Evolutionary conservation across 345 rosid species (phyloP), one percentile per base, ranked within the genome.

Genomic region (Erucastrum elatum): DNA sequence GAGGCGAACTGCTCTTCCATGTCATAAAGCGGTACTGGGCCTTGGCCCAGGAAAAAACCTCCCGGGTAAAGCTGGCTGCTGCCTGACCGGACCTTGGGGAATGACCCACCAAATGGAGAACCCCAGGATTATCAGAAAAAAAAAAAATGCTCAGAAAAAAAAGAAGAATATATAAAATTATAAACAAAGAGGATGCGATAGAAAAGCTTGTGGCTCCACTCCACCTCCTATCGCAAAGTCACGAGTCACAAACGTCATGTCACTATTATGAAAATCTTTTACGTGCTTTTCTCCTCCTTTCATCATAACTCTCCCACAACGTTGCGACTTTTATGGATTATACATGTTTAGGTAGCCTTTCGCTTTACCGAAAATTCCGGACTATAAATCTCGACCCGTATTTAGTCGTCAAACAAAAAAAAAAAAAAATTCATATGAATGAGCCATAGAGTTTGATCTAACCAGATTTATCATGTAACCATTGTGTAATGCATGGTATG

Each of bases 121-220:
- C 21, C 21, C 21, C 21, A 21, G 21, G 21, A 21, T 21, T 21
- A 21, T 21, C 21, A 21, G 21, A 21, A 21, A 21, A 21, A 21
- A 21, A 21, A 21, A 21, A 21, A 21, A 21, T 21, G 21, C 21
- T 21, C 21, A 21, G 21, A 21, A 21, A 21, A 21, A 21, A 21
- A 21, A 21, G 21, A 21, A 21, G 21, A 21, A 21, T 21, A 21
- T 21, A 21, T 21, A 21, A 21, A 21, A 21, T 21, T 21, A 21
- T 21, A 21, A 21, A 46, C 3, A 49, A 69, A 53, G 65, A 55
- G 58, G n/a, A 71, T 13, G 44, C 67, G 49, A 56, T 39, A 71
- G 27, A 78, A 78, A 41, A 72, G 31, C 60, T 0, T 8, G 72
- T 59, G 81, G 81, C 73, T 78, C 81, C 71, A 13, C 56, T 1